Percentiles rank a stretch among this genome's conserved stretches.
Evolutionary conservation across 345 rosid species (phyloP).

Genomic region (Pugionium cornutum): DNA sequence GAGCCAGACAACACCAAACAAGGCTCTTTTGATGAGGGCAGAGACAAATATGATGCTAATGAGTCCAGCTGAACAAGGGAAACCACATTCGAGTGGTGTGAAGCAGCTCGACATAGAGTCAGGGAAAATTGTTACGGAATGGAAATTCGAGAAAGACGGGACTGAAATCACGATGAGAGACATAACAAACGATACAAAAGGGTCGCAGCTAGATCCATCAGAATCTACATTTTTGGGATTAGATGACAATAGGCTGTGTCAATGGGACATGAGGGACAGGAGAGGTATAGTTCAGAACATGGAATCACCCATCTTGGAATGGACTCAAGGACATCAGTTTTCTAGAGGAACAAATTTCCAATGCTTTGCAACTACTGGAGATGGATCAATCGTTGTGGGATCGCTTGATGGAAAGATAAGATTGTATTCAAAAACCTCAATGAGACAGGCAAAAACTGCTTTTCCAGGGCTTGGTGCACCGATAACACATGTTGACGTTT

Average conservation of each 20-base stretch:
- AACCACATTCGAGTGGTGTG: conserved; percentile 60
- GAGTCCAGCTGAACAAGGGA: conserved; percentile 74
- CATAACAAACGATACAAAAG: conserved; percentile 68
- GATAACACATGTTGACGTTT: neutral
- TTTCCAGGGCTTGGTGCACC: conserved; percentile 50
- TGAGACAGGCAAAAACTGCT: conserved; percentile 65
- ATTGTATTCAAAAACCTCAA: conserved; percentile 68
- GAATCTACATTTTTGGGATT: conserved; percentile 84
- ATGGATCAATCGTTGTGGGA: conserved; percentile 82
- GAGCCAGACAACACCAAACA: conserved; percentile 57
- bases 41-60: conserved; percentile 90
- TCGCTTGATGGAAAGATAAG: conserved; percentile 88
- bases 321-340: conserved; percentile 59
- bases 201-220: conserved; percentile 86
- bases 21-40: conserved; percentile 82
- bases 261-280: conserved; percentile 86
- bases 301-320: conserved; percentile 57
- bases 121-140: conserved; percentile 78
- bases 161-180: conserved; percentile 74
- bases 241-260: conserved; percentile 81
- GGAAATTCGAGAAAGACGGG: conserved; percentile 88
- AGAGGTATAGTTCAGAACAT: conserved; percentile 75
- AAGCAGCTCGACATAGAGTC: conserved; percentile 79
- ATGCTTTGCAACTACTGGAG: conserved; percentile 38
- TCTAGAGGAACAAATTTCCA: conserved; percentile 64